phyloP scores from a whole-genome alignment of 2,329 filamentous ascomycete species.

The Colletotrichum paranaense region DNA sequence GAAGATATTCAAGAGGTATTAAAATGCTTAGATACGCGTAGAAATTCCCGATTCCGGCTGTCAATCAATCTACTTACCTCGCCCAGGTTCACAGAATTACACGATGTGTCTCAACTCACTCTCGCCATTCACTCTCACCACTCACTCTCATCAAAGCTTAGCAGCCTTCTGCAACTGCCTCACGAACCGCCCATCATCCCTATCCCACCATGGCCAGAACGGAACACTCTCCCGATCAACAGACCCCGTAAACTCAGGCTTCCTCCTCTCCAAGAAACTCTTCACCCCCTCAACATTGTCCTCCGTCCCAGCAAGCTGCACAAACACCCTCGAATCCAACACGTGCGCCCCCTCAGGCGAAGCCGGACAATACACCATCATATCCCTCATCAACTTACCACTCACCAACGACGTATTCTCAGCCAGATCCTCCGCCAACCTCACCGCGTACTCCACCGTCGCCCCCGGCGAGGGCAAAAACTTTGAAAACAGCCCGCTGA shows the following conservation, averaged over 20 bases:
- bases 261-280: constrained; percentile 77
- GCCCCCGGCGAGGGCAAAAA: constrained; percentile 73
- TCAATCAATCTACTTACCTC: background rate
- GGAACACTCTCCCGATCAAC: background rate
- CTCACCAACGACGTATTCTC: background rate
- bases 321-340: constrained; percentile 73
- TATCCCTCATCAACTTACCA: background rate
- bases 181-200: background rate
- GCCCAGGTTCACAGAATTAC: background rate
- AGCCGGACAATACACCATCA: constrained; percentile 51
- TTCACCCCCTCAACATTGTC: constrained; percentile 76
- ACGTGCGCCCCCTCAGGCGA: constrained; percentile 77
- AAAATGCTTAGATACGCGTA: background rate
- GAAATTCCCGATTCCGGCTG: background rate
- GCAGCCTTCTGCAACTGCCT: background rate
- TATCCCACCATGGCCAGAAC: background rate
- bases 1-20: background rate
- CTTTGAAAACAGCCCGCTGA: constrained; percentile 70
- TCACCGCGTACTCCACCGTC: constrained; percentile 73
- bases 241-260: constrained; percentile 62
- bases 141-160: background rate
- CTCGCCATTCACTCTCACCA: background rate
- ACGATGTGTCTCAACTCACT: too few species aligned
- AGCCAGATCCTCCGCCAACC: constrained; percentile 63
- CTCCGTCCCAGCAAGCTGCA: constrained; percentile 65